phyloP scores from a whole-genome alignment of 192 early-diverging fungal species.

The Pecoramyces ruminantium region DNA sequence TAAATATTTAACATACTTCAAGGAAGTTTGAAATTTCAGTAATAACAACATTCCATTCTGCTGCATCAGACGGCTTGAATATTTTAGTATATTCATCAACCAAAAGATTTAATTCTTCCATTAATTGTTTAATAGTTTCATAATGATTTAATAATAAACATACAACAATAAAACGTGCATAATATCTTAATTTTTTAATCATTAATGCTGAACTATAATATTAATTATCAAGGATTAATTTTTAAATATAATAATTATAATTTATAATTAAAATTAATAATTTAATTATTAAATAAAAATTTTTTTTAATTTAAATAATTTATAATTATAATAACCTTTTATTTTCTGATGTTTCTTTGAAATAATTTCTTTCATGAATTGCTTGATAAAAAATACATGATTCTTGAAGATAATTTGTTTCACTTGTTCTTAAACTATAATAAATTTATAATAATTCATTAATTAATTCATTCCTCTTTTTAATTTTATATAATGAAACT shows the following conservation, averaged over 20 bases:
- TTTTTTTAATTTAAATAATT: too few relatives aligned
- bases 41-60: constrained; percentile 61
- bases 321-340: constrained; percentile 60
- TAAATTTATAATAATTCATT: too few relatives aligned
- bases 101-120: constrained; percentile 63
- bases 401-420: constrained; percentile 91
- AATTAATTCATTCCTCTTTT: too few relatives aligned
- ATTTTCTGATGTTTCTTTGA: constrained; percentile 79
- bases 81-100: constrained; percentile 75
- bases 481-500: too few relatives aligned
- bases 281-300: too few relatives aligned
- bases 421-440: constrained; percentile 79
- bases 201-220: constrained; percentile 62
- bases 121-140: constrained; percentile 59
- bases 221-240: background rate
- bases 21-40: constrained; percentile 62
- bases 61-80: constrained; percentile 75
- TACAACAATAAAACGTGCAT: constrained; percentile 93
- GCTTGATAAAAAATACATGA: constrained; percentile 93
- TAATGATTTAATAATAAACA: constrained; percentile 71
- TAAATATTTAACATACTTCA: constrained; percentile 28
- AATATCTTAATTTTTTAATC: constrained; percentile 96
- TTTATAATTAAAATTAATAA: too few relatives aligned
- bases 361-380: constrained; percentile 84
- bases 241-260: too few relatives aligned